Conservation (phyloP, 306 rosid genomes). For the Vigna angularis region DNA sequence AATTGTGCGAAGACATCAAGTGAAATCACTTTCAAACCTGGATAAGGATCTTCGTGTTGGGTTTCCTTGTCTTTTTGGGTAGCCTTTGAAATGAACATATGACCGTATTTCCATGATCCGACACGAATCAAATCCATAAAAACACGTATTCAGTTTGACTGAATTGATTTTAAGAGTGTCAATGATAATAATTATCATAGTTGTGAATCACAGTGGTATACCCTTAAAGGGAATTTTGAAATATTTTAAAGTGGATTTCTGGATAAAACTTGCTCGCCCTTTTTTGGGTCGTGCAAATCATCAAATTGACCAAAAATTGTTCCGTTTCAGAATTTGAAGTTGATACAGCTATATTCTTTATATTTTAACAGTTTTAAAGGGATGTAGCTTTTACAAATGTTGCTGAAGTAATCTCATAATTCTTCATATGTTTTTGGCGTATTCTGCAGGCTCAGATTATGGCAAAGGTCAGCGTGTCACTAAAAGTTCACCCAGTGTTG, state of each 20-base stretch:
- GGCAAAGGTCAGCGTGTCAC: constrained; percentile 53
- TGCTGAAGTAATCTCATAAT: constrained; percentile 31
- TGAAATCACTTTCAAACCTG: constrained; percentile 13
- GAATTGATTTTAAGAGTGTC: not conserved
- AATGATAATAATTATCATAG: not conserved
- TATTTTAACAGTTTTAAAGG: not conserved
- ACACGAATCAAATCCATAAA: too few species aligned
- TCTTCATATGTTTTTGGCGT: constrained; percentile 30
- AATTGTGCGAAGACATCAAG: not conserved
- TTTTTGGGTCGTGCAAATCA: not conserved
- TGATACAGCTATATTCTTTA: not conserved
- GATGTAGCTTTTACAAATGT: constrained; percentile 8
- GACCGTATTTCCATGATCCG: too few species aligned
- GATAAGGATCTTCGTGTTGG: constrained; percentile 23
- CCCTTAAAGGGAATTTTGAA: not conserved
- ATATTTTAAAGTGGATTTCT: not conserved
- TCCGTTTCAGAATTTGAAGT: not conserved
- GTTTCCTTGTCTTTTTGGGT: not conserved
- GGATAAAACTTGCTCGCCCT: not conserved
- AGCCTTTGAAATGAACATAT: too few species aligned
- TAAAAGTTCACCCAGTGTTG: constrained; percentile 50
- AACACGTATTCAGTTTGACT: too few species aligned
- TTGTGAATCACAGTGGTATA: not conserved
- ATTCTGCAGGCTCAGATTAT: constrained; percentile 57
- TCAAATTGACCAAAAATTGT: constrained; percentile 4